A percentile compares a stretch with the other conserved stretches of the same genome.
phyloP scores from a whole-genome alignment of 441 rosid species.

The Jatropha podagrica region DNA sequence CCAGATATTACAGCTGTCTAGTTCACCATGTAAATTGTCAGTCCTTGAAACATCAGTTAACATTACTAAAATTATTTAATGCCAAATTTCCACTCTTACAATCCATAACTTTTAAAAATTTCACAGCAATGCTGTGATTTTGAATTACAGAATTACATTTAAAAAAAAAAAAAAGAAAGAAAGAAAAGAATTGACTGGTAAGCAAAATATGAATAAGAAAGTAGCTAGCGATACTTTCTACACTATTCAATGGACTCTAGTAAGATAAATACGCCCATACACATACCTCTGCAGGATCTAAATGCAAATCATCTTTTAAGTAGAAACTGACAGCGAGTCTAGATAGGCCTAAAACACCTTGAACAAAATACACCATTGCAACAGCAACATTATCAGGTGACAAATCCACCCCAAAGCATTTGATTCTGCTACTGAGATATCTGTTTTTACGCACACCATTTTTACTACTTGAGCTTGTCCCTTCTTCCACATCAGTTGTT shows the following conservation, averaged over 20 bases:
- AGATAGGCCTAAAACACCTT: constrained; percentile 94
- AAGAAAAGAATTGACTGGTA: not conserved
- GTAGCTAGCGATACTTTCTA: not conserved
- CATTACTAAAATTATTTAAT: not conserved
- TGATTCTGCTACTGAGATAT: constrained; percentile 33
- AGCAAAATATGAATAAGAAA: not conserved
- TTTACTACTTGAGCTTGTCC: constrained; percentile 30
- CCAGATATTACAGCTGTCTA: constrained; percentile 98
- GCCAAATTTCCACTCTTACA: not conserved
- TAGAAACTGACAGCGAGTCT: constrained; percentile 94
- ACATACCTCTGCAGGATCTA: constrained; percentile 94
- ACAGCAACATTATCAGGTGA: constrained; percentile 92
- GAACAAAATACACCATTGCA: constrained; percentile 97
- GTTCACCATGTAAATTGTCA: constrained; percentile 53
- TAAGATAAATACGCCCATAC: not conserved
- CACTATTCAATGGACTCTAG: not conserved
- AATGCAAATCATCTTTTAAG: constrained; percentile 89
- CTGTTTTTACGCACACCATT: constrained; percentile 42
- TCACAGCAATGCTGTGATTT: not conserved
- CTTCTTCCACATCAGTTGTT: constrained; percentile 40
- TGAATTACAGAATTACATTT: not conserved
- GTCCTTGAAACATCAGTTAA: constrained; percentile 23
- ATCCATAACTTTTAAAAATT: not conserved
- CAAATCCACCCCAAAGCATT: constrained; percentile 71
- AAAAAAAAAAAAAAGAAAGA: not conserved